Base-by-base conservation (phyloP, 768 basidiomycete species). In the Jaapia argillacea region DNA sequence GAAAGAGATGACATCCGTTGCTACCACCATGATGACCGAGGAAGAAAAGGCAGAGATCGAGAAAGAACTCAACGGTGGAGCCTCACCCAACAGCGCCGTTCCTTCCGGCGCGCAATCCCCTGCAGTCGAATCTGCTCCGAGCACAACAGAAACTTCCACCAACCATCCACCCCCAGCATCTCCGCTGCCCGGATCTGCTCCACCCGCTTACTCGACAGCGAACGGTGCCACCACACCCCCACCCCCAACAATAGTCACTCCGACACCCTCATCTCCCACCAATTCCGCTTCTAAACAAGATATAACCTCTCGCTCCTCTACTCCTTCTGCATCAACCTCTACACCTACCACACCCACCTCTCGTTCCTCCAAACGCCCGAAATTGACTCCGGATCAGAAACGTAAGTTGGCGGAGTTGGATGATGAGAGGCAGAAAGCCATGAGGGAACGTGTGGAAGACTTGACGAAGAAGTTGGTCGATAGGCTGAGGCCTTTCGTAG, bases 41-140 rank as follows among this genome's bases (percentile, higher is more conserved):
- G 96, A 97, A 55, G 94, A 96, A 56, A 84, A 83, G 62, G 82
- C 81, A 7, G 91, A 89, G 50, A 73, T 90, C 49, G 87, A 90
- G 63, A 78, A 74, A 46, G 80, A 81, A 47, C 70, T 81, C 58
- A 78, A 73, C 44, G 70, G 61, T 23, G 68, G 49, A n/a, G 49
- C 58, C 0, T 49, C 63, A 4, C 50, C 61, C 0, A 49, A 54
- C n/a, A 43, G 60, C 37, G 31, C 48, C 21, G 51, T 58, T 5
- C 54, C 60, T 16, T 45, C 57, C 6, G 47, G 58, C 16, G 50
- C 54, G 14, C 49, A 53, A 10, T 45, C 47, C n/a, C 47, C 54
- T 5, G 46, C 50, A 7, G 41, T 40, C 37, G 47, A 35, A 48
- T 23, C 22, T 16, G 4, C 37, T 38, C 45, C 36, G 54, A 48